Base-by-base conservation (phyloP, 2,329 filamentous ascomycete genomes). In the Penicillium decumbens region DNA sequence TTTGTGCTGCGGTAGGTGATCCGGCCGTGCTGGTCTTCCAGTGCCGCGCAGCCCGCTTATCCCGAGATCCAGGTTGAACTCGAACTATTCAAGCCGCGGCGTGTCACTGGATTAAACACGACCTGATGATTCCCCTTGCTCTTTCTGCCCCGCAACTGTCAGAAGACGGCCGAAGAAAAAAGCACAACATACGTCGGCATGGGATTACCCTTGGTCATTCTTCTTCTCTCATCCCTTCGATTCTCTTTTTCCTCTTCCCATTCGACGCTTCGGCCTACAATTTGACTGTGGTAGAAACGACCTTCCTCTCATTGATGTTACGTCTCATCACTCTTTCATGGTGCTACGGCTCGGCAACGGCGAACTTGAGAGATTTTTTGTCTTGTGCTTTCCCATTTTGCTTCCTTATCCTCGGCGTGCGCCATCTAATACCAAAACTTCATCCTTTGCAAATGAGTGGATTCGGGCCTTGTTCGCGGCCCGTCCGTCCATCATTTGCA, bases 1-100 rank as follows among this genome's bases (percentile, higher is more conserved):
- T 52, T 77, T 96, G 50, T 97, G 92, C 82, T 97, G 92, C 75
- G 89, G 89, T 80, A 74, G 64, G 70, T 72, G 64, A 66, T 61
- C 51, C 37, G 41, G 49, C 44, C 49, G 50, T 56, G 45, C 25
- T 47, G 41, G 33, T 37, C 43, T 32, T 55, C 50, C 52, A 51
- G 43, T 50, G 43, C 50, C 49, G 49, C 43, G 50, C 55, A 51
- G 56, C 55, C 53, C 49, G 55, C 60, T 62, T 56, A 62, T 61
- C 10, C 35, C 46, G 55, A 53, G 55, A 55, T 61, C 46, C 62
- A 70, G 68, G 68, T 66, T 71, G 67, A 70, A 57, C 51, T 54
- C 40, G 43, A 51, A 41, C 30, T 47, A 56, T 43, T 45, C 32
- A 43, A 48, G 46, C 40, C 32, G 47, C 47, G 45, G 47, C 47